Evolutionary conservation across 371 early-diverging fungal species (phyloP).

Genomic region (Mucor sp.): DNA sequence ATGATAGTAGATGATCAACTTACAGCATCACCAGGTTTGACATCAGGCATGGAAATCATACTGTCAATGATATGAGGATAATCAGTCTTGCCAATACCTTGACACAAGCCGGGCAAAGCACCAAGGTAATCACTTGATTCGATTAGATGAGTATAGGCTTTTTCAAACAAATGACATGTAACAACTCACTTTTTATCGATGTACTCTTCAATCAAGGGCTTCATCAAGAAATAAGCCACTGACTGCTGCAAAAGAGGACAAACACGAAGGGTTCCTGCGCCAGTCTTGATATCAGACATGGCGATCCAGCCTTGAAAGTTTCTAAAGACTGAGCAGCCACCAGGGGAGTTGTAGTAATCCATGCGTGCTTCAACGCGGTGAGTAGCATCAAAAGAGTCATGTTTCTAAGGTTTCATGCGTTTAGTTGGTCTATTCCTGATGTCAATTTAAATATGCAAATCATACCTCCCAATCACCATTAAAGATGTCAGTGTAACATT

Average conservation of each 20-base stretch:
- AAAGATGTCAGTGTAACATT: conserved; percentile 23
- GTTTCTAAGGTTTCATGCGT: conserved; percentile 4
- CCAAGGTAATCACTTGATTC: conserved; percentile 34
- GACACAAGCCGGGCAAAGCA: conserved; percentile 39
- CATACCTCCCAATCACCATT: conserved; percentile 31
- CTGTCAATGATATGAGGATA: conserved; percentile 39
- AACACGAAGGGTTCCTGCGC: conserved; percentile 41
- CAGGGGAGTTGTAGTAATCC: conserved; percentile 39
- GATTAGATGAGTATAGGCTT: not conserved
- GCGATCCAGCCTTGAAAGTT: conserved; percentile 51
- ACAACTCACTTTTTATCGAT: conserved; percentile 23
- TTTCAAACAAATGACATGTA: too few relatives aligned
- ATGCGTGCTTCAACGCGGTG: conserved; percentile 42
- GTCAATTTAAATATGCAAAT: not conserved
- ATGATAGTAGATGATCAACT: conserved; percentile 28
- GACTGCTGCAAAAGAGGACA: conserved; percentile 45
- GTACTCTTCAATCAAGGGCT: conserved; percentile 38
- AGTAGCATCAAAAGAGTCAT: conserved; percentile 46
- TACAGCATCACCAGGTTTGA: conserved; percentile 42
- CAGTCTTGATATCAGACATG: conserved; percentile 33
- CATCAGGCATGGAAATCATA: conserved; percentile 40
- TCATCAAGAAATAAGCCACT: conserved; percentile 43
- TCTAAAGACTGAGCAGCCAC: conserved; percentile 46
- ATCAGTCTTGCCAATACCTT: conserved; percentile 29
- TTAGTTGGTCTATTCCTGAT: not conserved